Conservation (phyloP, 2,329 filamentous ascomycete species). For the Colletotrichum sp. region DNA sequence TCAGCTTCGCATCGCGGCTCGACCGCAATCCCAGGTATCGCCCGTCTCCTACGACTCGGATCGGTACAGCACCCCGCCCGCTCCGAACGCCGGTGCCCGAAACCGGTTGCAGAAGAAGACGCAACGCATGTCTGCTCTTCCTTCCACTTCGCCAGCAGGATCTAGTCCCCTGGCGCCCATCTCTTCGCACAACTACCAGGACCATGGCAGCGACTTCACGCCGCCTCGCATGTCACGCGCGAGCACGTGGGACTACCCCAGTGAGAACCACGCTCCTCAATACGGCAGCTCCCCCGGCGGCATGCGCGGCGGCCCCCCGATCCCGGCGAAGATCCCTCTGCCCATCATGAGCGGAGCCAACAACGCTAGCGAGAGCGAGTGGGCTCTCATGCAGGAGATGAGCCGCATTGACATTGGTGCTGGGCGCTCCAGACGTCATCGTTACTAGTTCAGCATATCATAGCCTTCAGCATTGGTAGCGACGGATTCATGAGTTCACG, state of each 20-base stretch:
- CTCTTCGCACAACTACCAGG: slow-evolving; percentile 55
- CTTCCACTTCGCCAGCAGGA: slow-evolving; percentile 38
- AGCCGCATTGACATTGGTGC: slow-evolving; percentile 69
- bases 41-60: slow-evolving; percentile 30
- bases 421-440: slow-evolving; percentile 59
- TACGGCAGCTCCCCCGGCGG: slow-evolving; percentile 33
- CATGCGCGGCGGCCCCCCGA: slow-evolving; percentile 50
- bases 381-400: slow-evolving; percentile 74
- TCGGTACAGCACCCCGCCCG: slow-evolving; percentile 35
- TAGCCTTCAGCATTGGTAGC: slow-evolving; percentile 36
- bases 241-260: slow-evolving; percentile 58
- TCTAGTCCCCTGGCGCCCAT: slow-evolving; percentile 59
- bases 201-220: slow-evolving; percentile 44
- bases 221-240: slow-evolving; percentile 49
- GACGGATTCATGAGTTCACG: not conserved
- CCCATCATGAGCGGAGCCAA: slow-evolving; percentile 47
- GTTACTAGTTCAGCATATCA: slow-evolving; percentile 32
- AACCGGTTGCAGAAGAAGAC: slow-evolving; percentile 71
- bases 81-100: slow-evolving; percentile 45
- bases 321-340: slow-evolving; percentile 75
- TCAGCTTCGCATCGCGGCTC: slow-evolving; percentile 53
- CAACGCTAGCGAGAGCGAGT: slow-evolving; percentile 49
- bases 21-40: slow-evolving; percentile 53
- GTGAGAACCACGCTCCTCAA: slow-evolving; percentile 54
- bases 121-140: slow-evolving; percentile 48